phyloP scores from a whole-genome alignment of 257 asterid species.

The Schizonepeta tenuifolia region DNA sequence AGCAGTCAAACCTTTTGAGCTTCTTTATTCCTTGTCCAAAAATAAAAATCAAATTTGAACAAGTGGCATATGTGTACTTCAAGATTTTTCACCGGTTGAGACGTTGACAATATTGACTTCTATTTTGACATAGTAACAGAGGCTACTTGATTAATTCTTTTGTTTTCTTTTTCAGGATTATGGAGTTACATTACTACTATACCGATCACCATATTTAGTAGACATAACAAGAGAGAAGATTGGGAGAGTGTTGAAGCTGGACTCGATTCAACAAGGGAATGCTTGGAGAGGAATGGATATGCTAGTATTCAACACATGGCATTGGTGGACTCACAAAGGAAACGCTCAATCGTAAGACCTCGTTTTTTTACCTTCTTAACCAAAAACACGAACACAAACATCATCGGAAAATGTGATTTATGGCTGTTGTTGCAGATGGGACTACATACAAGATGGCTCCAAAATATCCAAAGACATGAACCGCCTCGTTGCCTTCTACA shows the following conservation, averaged over 20 bases:
- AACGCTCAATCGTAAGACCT: constrained; percentile 54
- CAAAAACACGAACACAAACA: no score
- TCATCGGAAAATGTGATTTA: background rate
- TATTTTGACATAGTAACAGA: background rate
- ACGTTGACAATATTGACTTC: background rate
- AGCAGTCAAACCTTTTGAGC: background rate
- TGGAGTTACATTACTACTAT: constrained; percentile 56
- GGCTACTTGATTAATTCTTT: background rate
- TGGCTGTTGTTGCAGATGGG: constrained; percentile 53
- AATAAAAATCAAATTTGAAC: background rate
- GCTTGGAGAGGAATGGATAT: constrained; percentile 85
- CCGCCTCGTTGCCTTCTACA: constrained; percentile 64
- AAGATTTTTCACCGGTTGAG: background rate
- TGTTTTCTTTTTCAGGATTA: constrained; percentile 47
- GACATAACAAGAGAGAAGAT: constrained; percentile 59
- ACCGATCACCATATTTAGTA: constrained; percentile 68
- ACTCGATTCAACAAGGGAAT: constrained; percentile 65
- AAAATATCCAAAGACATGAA: constrained; percentile 58
- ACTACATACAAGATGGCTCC: constrained; percentile 60
- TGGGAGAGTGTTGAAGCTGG: constrained; percentile 64
- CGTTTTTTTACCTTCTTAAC: background rate
- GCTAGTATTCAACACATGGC: constrained; percentile 78
- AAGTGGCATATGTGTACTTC: background rate
- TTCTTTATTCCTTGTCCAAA: background rate
- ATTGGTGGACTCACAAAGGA: constrained; percentile 94